Evolutionary conservation across 2,329 filamentous ascomycete species (phyloP).

Genomic region (Epichloe hybrida): DNA sequence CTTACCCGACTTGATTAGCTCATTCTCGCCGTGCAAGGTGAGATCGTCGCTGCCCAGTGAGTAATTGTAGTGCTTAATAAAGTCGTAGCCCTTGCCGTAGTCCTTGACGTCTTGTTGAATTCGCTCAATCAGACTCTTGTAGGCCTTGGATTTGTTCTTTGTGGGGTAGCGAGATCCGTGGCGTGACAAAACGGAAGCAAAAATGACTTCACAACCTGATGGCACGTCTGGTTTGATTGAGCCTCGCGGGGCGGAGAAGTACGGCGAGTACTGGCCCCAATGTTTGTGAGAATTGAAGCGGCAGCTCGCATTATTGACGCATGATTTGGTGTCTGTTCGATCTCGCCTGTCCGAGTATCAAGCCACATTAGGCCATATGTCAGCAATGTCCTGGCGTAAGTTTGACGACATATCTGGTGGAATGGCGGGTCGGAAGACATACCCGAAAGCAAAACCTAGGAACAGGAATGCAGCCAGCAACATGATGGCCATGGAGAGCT

Average conservation of each 20-base stretch:
- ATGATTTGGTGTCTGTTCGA: slow-evolving; percentile 1
- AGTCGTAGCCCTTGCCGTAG: slow-evolving; percentile 52
- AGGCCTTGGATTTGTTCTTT: slow-evolving; percentile 46
- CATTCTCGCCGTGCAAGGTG: slow-evolving; percentile 49
- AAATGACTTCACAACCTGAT: slow-evolving; percentile 57
- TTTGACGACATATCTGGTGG: not conserved
- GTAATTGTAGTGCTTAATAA: slow-evolving; percentile 61
- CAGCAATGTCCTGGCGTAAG: not conserved
- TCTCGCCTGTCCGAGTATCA: slow-evolving; percentile 2
- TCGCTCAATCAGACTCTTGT: slow-evolving; percentile 48
- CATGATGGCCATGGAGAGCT: slow-evolving; percentile 8
- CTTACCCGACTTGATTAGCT: slow-evolving; percentile 61
- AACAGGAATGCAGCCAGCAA: slow-evolving; percentile 7
- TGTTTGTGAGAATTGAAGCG: slow-evolving; percentile 45
- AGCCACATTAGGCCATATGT: not conserved
- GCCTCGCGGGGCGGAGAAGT: slow-evolving; percentile 57
- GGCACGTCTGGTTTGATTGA: slow-evolving; percentile 47
- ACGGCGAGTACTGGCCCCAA: slow-evolving; percentile 86
- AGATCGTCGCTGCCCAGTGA: slow-evolving; percentile 55
- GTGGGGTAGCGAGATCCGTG: slow-evolving; percentile 81
- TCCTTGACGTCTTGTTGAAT: slow-evolving; percentile 45
- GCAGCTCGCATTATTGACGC: slow-evolving; percentile 27
- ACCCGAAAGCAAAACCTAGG: slow-evolving; percentile 9
- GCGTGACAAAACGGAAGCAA: slow-evolving; percentile 68
- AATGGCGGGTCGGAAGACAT: not conserved